phyloP scores from a whole-genome alignment of 2,329 filamentous ascomycete species.

The Fusarium chaquense region DNA sequence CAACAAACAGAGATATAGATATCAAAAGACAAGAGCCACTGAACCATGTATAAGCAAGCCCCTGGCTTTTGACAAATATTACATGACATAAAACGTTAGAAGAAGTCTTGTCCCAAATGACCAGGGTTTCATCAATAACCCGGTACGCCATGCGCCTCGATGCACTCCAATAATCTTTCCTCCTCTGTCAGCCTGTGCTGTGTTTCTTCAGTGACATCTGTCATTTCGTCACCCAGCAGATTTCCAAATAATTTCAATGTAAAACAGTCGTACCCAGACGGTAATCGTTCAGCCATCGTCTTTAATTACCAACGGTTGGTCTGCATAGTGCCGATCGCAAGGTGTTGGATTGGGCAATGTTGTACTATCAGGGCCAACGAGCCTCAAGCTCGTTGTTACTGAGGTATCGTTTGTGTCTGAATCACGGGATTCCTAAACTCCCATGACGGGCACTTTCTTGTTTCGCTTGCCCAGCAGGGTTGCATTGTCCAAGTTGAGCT shows the following conservation, averaged over 20 bases:
- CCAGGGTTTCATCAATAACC: conserved; percentile 33
- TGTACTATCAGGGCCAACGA: conserved; percentile 30
- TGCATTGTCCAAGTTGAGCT: conserved; percentile 90
- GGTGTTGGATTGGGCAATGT: conserved; percentile 20
- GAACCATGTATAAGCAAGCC: conserved; percentile 16
- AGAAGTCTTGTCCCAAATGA: conserved; percentile 33
- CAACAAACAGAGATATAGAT: conserved; percentile 26
- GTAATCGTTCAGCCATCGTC: conserved; percentile 20
- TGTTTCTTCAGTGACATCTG: not conserved
- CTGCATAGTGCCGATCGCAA: conserved; percentile 30
- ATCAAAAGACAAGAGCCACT: conserved; percentile 35
- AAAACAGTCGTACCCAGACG: conserved; percentile 8
- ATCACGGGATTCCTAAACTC: conserved; percentile 49
- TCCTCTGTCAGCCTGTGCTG: conserved; percentile 9
- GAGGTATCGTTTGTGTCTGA: conserved; percentile 6
- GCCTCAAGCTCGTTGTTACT: conserved; percentile 11
- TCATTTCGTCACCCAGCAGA: not conserved
- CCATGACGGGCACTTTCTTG: conserved; percentile 64
- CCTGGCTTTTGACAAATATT: conserved; percentile 40
- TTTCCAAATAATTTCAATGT: conserved; percentile 32
- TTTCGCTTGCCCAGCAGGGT: conserved; percentile 83
- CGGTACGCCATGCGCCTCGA: conserved; percentile 48
- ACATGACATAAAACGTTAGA: conserved; percentile 40
- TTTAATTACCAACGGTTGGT: conserved; percentile 35
- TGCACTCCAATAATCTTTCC: conserved; percentile 32